Evolutionary conservation across 75 land plant species (phyloP).

Genomic region (Picea sitchensis): DNA sequence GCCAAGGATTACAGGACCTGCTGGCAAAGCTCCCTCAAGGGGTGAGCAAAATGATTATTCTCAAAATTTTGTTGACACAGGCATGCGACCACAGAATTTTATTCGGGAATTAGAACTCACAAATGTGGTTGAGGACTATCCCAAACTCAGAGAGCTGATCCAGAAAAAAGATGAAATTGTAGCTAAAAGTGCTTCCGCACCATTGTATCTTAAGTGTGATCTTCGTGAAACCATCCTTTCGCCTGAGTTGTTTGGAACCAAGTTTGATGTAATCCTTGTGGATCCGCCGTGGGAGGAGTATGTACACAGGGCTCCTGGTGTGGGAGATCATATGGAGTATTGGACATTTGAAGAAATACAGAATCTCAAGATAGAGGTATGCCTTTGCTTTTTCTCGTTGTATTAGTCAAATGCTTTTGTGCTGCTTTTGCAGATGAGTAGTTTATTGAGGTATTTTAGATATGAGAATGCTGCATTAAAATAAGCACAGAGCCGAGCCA

Average conservation of each 20-base stretch:
- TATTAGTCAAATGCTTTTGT: not conserved
- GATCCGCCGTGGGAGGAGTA: slow-evolving; percentile 99
- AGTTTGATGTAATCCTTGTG: slow-evolving; percentile 98
- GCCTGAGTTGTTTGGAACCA: slow-evolving; percentile 88
- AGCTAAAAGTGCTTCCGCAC: slow-evolving; percentile 69
- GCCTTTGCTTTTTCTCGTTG: not conserved
- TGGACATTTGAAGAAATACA: slow-evolving; percentile 94
- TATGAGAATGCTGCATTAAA: not conserved
- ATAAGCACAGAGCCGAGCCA: not conserved
- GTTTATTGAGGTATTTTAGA: not conserved
- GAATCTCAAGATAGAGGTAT: slow-evolving; percentile 94
- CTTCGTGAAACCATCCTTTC: slow-evolving; percentile 56
- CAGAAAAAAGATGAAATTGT: slow-evolving; percentile 94
- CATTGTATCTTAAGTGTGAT: slow-evolving; percentile 87
- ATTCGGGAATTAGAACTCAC: slow-evolving; percentile 93
- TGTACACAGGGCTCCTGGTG: slow-evolving; percentile 96
- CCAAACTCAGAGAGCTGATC: slow-evolving; percentile 94
- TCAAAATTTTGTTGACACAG: slow-evolving; percentile 98
- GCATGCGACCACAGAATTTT: slow-evolving; percentile 94
- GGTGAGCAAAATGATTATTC: slow-evolving; percentile 99
- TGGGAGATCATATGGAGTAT: slow-evolving; percentile 90
- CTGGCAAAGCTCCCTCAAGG: slow-evolving; percentile 94
- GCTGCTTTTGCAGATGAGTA: not conserved
- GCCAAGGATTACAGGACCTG: slow-evolving; percentile 64
- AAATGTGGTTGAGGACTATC: slow-evolving; percentile 95